Evolutionary conservation across 2,329 filamentous ascomycete species (phyloP), one percentile per base, ranked within the genome.

Genomic region (Alternaria ethzedia): DNA sequence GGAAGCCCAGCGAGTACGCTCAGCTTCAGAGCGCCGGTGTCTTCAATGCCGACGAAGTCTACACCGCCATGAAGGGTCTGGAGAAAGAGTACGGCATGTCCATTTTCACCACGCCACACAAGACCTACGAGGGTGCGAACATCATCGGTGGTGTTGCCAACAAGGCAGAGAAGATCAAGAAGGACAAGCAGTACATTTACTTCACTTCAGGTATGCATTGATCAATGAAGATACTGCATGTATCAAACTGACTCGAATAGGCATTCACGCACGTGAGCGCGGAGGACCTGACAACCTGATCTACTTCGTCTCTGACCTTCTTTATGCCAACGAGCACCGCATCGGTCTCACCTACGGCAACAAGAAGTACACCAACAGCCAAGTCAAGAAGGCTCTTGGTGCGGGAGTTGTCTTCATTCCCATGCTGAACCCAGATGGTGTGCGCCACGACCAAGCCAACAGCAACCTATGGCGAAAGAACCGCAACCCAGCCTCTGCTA

Each of bases 211-310:
- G 81, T 52, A 52, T 25, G 49, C 6, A 6, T 25, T 10, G 17
- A 9, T n/a, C 6, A 2, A 11, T 23, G 6, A 47, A 7, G 13
- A 2, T 30, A 5, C 5, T 30, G 28, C 11, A 1, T 30, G 9
- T 17, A 13, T 11, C 15, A n/a, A 25, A 41, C 49, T 52, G 7
- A 52, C 20, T 28, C 8, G 13, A 52, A 2, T 36, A 52, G 49
- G 49, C 13, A 84, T 88, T 28, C 87, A 89, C 66, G 85, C 87
- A 5, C 84, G 87, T 20, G 87, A 89, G 76, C 83, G 87, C 17
- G 87, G 86, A n/a, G 85, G 83, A 0, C 82, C 86, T 0, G 87
- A 89, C 70, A 82, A 85, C 62, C 78, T 89, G 10, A 78, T 89
- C 46, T 87, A 87, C 78, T 88, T 87, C 75, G 78, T 88, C 43